phyloP scores from a whole-genome alignment of 192 early-diverging fungal genomes.

The Coemansia sp. region DNA sequence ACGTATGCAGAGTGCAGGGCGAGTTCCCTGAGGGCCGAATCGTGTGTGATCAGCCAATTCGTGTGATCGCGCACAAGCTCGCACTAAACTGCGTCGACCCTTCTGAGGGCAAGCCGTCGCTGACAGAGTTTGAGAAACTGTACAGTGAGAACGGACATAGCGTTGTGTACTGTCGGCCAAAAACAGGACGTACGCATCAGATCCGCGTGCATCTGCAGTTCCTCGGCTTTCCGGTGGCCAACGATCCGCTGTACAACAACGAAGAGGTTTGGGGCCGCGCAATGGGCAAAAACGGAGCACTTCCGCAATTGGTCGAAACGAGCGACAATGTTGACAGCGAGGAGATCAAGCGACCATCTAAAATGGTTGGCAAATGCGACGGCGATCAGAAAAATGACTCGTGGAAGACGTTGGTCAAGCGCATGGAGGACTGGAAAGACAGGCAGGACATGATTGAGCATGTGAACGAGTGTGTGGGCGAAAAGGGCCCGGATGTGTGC shows the following conservation, averaged over 20 bases:
- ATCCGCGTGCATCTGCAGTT: constrained; percentile 95
- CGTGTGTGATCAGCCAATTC: constrained; percentile 80
- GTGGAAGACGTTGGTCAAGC: constrained; percentile 26
- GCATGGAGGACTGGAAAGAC: constrained; percentile 45
- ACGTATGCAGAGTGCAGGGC: constrained; percentile 84
- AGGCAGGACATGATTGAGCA: constrained; percentile 28
- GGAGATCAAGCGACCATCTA: constrained; percentile 6
- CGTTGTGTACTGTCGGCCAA: constrained; percentile 76
- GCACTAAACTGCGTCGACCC: constrained; percentile 83
- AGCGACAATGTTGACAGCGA: neutral
- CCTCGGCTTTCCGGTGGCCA: constrained; percentile 89
- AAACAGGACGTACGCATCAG: constrained; percentile 95
- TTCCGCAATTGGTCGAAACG: neutral
- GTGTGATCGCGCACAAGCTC: constrained; percentile 81
- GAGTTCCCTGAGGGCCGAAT: constrained; percentile 69
- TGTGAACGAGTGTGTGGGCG: constrained; percentile 15
- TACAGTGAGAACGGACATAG: constrained; percentile 66
- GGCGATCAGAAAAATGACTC: constrained; percentile 10
- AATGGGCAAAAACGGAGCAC: constrained; percentile 57
- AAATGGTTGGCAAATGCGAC: constrained; percentile 27
- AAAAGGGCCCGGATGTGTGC: constrained; percentile 48
- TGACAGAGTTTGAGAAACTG: constrained; percentile 73
- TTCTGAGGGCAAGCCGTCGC: constrained; percentile 75
- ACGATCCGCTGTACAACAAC: constrained; percentile 90
- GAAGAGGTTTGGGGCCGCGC: constrained; percentile 66